Evolutionary conservation across 1,139 yeast species (phyloP).

Genomic region (Saccharomyces hybrid): DNA sequence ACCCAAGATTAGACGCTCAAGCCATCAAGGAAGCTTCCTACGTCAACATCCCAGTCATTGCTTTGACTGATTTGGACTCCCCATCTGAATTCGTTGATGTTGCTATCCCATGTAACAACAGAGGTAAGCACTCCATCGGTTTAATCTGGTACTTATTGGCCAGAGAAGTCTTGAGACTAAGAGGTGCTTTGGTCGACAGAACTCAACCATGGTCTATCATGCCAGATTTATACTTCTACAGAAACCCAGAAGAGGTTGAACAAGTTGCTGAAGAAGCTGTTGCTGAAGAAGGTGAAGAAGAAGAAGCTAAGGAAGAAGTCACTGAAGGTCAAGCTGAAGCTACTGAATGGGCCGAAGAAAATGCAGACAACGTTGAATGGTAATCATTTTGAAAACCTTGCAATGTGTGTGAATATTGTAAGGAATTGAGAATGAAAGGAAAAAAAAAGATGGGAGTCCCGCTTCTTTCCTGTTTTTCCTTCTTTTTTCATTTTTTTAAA

Average conservation of each 20-base stretch:
- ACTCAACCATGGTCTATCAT: slow-evolving; percentile 94
- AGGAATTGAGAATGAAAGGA: neutral
- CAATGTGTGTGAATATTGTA: slow-evolving; percentile 1
- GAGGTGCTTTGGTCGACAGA: slow-evolving; percentile 97
- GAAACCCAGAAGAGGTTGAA: slow-evolving; percentile 99
- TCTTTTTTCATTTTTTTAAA: neutral
- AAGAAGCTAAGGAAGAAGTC: slow-evolving; percentile 57
- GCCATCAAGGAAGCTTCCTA: slow-evolving; percentile 99
- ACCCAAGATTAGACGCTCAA: slow-evolving; percentile 99
- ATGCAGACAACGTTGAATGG: slow-evolving; percentile 40
- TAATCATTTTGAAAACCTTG: slow-evolving; percentile 12
- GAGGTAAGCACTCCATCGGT: slow-evolving; percentile 99
- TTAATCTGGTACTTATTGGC: slow-evolving; percentile 99
- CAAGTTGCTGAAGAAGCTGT: slow-evolving; percentile 65
- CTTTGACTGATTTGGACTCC: slow-evolving; percentile 96
- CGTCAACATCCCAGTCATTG: slow-evolving; percentile 99
- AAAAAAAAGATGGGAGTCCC: neutral
- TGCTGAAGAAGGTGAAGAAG: slow-evolving; percentile 57
- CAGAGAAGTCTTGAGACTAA: slow-evolving; percentile 97
- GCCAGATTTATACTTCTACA: slow-evolving; percentile 99
- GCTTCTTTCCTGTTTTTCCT: neutral
- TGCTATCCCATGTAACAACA: slow-evolving; percentile 99
- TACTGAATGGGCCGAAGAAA: slow-evolving; percentile 72
- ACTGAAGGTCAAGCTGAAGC: slow-evolving; percentile 48
- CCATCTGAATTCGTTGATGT: slow-evolving; percentile 98